These are phyloP conservation scores for Hanseniaspora lachancei DNA, from an alignment of 805 yeast species.

Conservation along the genomic window DNA sequence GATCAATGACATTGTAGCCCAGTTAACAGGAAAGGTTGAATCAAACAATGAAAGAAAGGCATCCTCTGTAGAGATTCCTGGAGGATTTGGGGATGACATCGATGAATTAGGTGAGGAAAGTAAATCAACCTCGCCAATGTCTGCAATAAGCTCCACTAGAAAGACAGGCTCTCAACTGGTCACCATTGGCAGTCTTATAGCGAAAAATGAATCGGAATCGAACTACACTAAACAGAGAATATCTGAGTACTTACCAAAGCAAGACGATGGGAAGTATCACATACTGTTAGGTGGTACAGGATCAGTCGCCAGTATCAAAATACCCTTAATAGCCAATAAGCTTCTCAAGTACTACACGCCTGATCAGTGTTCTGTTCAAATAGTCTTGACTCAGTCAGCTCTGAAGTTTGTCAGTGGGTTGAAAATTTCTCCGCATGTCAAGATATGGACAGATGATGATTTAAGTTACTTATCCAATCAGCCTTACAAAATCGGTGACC, in stretches of 20 bases:
- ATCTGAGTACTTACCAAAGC: constrained; percentile 52
- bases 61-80: constrained; percentile 1
- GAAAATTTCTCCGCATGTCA: constrained; percentile 59
- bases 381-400: constrained; percentile 67
- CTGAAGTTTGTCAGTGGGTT: constrained; percentile 53
- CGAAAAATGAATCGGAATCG: constrained; percentile 33
- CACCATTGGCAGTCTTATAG: constrained; percentile 1
- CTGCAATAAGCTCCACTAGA: not conserved
- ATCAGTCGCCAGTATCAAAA: constrained; percentile 89
- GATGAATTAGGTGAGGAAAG: not conserved
- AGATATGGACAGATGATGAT: constrained; percentile 76
- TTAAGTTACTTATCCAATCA: constrained; percentile 44
- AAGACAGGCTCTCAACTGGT: not conserved
- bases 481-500: constrained; percentile 43
- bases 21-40: constrained; percentile 4
- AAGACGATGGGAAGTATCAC: constrained; percentile 81
- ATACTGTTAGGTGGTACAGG: constrained; percentile 89
- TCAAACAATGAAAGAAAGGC: not conserved
- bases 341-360: constrained; percentile 66
- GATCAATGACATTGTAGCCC: constrained; percentile 8
- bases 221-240: constrained; percentile 56
- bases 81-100: constrained; percentile 5
- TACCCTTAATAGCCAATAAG: constrained; percentile 78
- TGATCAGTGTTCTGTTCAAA: constrained; percentile 64
- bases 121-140: not conserved